A percentile compares a stretch with the other conserved stretches of the same genome.
These are phyloP conservation scores for Tephrocybe sp. DNA, from an alignment of 768 basidiomycete species.

Conservation along the genomic window DNA sequence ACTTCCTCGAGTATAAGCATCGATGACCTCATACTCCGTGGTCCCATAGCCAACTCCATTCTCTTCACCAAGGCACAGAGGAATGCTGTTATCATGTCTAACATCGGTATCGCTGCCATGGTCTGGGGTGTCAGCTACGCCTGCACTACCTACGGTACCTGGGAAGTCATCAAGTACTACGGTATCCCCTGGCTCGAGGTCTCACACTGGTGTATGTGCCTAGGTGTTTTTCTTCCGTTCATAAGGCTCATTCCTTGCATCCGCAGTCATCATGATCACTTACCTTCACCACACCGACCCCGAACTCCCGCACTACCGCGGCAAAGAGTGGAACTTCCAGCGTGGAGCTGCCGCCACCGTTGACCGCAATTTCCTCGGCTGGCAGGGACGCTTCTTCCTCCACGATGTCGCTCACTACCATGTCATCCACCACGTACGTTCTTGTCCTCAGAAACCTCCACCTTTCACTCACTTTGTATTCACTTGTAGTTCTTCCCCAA, in stretches of 20 bases:
- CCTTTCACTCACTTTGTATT: not conserved
- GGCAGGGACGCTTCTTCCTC: conserved; percentile 64
- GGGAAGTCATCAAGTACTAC: conserved; percentile 46
- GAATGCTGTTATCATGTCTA: conserved; percentile 52
- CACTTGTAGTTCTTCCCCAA: conserved; percentile 55
- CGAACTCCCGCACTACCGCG: conserved; percentile 54
- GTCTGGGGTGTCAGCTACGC: conserved; percentile 36
- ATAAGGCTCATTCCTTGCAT: not conserved
- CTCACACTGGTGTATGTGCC: conserved; percentile 49
- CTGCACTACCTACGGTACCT: conserved; percentile 33
- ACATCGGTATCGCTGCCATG: conserved; percentile 54
- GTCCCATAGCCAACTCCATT: conserved; percentile 45
- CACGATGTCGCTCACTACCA: conserved; percentile 64
- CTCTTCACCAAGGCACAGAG: conserved; percentile 54
- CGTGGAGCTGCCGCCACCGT: conserved; percentile 62
- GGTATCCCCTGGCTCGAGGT: conserved; percentile 55
- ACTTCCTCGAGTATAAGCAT: not conserved
- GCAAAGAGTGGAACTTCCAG: conserved; percentile 54
- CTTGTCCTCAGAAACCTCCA: not conserved
- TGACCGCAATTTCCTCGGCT: conserved; percentile 56
- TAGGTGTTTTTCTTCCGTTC: not conserved
- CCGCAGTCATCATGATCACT: conserved; percentile 49
- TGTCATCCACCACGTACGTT: conserved; percentile 55
- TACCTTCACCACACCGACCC: conserved; percentile 69
- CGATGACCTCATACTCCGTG: not conserved